phyloP scores from a whole-genome alignment of 805 yeast species.

The Kodamaea leandrae region DNA sequence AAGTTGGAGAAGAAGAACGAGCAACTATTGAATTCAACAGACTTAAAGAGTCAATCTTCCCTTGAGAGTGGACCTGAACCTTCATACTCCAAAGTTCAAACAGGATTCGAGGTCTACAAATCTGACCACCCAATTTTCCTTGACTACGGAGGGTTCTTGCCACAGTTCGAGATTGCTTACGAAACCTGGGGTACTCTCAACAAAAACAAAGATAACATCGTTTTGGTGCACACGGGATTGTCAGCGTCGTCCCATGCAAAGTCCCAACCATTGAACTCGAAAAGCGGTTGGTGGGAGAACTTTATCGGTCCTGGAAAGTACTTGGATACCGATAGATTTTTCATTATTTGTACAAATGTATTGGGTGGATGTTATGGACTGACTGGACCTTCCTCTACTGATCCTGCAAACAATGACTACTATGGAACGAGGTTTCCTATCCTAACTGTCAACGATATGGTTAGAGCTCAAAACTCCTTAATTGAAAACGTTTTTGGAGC shows the following conservation, averaged over 20 bases:
- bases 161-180: constrained; percentile 78
- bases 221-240: constrained; percentile 83
- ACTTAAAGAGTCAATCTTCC: constrained; percentile 21
- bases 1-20: constrained; percentile 59
- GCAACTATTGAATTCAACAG: constrained; percentile 22
- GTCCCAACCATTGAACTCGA: constrained; percentile 65
- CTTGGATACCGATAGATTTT: constrained; percentile 77
- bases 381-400: constrained; percentile 83
- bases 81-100: constrained; percentile 63
- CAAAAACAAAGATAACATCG: constrained; percentile 61
- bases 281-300: constrained; percentile 94
- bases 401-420: constrained; percentile 62
- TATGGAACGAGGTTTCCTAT: constrained; percentile 91
- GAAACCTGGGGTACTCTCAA: constrained; percentile 88
- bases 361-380: constrained; percentile 95
- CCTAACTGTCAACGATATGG: constrained; percentile 84
- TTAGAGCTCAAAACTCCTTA: constrained; percentile 77
- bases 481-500: constrained; percentile 63
- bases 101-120: constrained; percentile 62
- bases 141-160: constrained; percentile 79
- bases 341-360: constrained; percentile 86
- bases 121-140: constrained; percentile 60
- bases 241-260: constrained; percentile 94
- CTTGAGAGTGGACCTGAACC: constrained; percentile 83
- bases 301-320: constrained; percentile 84